phyloP scores from a whole-genome alignment of 176 grass and related monocot species.

The Musa schizocarpa region DNA sequence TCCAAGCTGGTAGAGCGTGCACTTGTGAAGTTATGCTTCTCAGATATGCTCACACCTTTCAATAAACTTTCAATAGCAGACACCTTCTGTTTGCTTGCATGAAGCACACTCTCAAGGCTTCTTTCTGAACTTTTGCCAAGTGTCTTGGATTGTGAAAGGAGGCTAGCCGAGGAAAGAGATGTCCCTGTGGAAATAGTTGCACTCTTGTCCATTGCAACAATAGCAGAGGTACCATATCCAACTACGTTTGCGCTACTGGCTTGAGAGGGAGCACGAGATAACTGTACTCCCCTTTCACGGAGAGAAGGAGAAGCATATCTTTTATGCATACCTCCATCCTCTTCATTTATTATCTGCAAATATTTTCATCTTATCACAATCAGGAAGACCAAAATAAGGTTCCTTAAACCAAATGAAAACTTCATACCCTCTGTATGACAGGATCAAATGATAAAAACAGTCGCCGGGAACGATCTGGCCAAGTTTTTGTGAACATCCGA shows the following conservation, averaged over 20 bases:
- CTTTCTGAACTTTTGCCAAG: slow-evolving; percentile 60
- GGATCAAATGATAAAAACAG: slow-evolving; percentile 91
- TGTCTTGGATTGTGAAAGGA: slow-evolving; percentile 72
- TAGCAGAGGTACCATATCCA: slow-evolving; percentile 91
- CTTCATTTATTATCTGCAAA: slow-evolving; percentile 85
- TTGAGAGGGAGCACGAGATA: slow-evolving; percentile 51
- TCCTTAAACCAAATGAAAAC: not conserved
- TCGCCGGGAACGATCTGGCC: slow-evolving; percentile 69
- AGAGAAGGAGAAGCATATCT: slow-evolving; percentile 83
- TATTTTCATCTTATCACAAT: not conserved
- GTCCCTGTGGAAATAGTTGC: slow-evolving; percentile 55
- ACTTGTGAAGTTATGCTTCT: slow-evolving; percentile 62
- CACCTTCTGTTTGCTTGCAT: slow-evolving; percentile 94
- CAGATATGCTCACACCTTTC: slow-evolving; percentile 60
- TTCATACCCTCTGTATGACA: slow-evolving; percentile 74
- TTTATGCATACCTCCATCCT: slow-evolving; percentile 92
- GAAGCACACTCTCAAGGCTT: slow-evolving; percentile 89
- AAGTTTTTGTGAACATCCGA: slow-evolving; percentile 85
- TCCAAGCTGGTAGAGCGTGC: slow-evolving; percentile 75
- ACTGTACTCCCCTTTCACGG: slow-evolving; percentile 59
- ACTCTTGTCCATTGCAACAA: slow-evolving; percentile 96
- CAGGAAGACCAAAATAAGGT: not conserved
- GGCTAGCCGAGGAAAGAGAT: slow-evolving; percentile 55
- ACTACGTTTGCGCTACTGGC: slow-evolving; percentile 35
- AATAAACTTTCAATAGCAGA: slow-evolving; percentile 98